Evolutionary conservation across 768 basidiomycete species (phyloP).

Genomic region (Serpula lacrymans): DNA sequence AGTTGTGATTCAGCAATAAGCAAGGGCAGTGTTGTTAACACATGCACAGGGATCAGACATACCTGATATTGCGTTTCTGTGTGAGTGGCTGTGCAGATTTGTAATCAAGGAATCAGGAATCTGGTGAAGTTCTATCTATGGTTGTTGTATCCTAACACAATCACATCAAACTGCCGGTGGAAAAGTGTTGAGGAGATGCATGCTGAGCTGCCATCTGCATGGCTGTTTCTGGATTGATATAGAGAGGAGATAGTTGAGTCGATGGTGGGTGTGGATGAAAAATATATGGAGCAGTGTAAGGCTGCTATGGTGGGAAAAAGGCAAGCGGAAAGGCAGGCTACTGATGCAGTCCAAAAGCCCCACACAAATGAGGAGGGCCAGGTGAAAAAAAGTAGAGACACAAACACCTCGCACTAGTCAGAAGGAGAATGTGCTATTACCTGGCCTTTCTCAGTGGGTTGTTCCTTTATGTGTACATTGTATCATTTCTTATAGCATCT

Average conservation of each 20-base stretch:
- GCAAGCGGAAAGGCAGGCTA: neutral
- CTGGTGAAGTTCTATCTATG: too few species aligned
- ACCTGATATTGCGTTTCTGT: too few species aligned
- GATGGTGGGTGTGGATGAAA: conserved; percentile 11
- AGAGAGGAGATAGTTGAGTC: conserved; percentile 20
- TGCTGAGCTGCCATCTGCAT: neutral
- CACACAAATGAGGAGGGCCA: neutral
- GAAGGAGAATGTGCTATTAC: conserved; percentile 4
- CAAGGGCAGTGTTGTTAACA: too few species aligned
- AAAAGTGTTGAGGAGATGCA: conserved; percentile 10
- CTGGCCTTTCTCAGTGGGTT: neutral
- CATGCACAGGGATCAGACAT: too few species aligned
- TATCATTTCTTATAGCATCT: too few species aligned
- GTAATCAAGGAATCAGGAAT: too few species aligned
- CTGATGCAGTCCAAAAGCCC: neutral
- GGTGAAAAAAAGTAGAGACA: neutral
- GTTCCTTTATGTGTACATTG: neutral
- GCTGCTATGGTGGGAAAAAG: conserved; percentile 6
- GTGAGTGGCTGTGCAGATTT: too few species aligned
- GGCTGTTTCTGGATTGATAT: conserved; percentile 12
- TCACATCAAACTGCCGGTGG: conserved; percentile 15
- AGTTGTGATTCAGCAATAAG: too few species aligned
- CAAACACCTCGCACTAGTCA: neutral
- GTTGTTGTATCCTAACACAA: conserved; percentile 18
- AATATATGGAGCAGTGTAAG: conserved; percentile 6